Evolutionary conservation across 495 filamentous ascomycete genomes (phyloP).

Genomic region (Lasiosphaeria ovina): DNA sequence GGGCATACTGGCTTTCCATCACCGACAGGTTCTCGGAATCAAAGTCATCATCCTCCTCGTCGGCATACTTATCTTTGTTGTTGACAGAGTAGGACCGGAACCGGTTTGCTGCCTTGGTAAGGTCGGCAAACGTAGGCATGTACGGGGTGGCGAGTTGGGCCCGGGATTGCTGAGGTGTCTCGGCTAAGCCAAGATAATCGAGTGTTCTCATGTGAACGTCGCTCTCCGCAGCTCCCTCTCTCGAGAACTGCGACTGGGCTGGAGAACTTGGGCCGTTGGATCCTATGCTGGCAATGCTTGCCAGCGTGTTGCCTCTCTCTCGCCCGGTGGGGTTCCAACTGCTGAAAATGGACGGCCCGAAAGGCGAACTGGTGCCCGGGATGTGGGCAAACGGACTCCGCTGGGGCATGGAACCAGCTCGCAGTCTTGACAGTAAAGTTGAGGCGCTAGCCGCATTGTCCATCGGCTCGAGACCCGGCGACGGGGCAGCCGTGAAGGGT

Average conservation of each 20-base stretch:
- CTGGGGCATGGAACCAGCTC: constrained; percentile 95
- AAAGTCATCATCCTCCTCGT: constrained; percentile 85
- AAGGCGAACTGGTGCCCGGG: constrained; percentile 59
- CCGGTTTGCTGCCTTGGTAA: constrained; percentile 76
- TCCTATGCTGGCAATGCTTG: constrained; percentile 67
- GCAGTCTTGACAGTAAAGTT: constrained; percentile 77
- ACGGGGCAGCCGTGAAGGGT: constrained; percentile 72
- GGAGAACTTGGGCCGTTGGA: constrained; percentile 90
- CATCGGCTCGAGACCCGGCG: constrained; percentile 65
- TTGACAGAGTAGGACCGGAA: constrained; percentile 98
- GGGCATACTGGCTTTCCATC: constrained; percentile 64
- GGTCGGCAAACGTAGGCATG: constrained; percentile 71
- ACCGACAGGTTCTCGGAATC: constrained; percentile 70
- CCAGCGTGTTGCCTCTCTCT: constrained; percentile 78
- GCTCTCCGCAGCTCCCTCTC: constrained; percentile 79
- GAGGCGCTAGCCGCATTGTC: constrained; percentile 58
- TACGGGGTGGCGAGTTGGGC: constrained; percentile 72
- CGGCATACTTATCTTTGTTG: constrained; percentile 95
- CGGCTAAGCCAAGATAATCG: constrained; percentile 92
- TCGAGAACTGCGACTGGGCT: constrained; percentile 82
- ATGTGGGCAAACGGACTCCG: constrained; percentile 65
- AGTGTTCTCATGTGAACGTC: constrained; percentile 86
- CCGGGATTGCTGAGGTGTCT: constrained; percentile 81
- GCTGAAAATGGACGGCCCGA: constrained; percentile 86
- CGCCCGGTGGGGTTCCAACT: constrained; percentile 74